Percentiles rank a stretch among this genome's conserved stretches.
phyloP scores from a whole-genome alignment of 2,329 filamentous ascomycete species.

The Arachnomyces sp. region DNA sequence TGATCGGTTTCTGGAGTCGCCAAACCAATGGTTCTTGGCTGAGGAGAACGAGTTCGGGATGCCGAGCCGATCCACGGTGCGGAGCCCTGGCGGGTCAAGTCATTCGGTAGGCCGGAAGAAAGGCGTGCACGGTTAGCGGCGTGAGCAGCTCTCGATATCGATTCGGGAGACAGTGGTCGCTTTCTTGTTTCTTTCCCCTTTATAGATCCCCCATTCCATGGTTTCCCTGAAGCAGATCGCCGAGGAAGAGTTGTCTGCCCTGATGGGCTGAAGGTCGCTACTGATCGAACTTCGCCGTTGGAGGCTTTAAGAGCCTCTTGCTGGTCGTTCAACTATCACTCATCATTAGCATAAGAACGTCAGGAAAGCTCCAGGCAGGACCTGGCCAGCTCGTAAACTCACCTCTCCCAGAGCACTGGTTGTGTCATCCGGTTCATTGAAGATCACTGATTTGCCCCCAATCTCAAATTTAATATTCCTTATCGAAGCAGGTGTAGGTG shows the following conservation, averaged over 20 bases:
- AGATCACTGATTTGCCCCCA: slow-evolving; percentile 52
- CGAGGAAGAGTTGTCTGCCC: slow-evolving; percentile 25
- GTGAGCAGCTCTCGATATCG: slow-evolving; percentile 47
- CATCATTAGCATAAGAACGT: slow-evolving; percentile 11
- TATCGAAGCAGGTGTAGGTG: slow-evolving; percentile 72
- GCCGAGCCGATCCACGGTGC: slow-evolving; percentile 14
- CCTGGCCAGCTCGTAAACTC: slow-evolving; percentile 21
- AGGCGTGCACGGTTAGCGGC: slow-evolving; percentile 27
- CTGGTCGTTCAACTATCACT: slow-evolving; percentile 36
- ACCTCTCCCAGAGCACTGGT: slow-evolving; percentile 47
- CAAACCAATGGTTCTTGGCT: slow-evolving; percentile 26
- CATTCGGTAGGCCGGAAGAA: slow-evolving; percentile 28
- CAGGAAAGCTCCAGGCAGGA: slow-evolving; percentile 1
- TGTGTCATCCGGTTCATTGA: slow-evolving; percentile 54
- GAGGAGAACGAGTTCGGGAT: slow-evolving; percentile 18
- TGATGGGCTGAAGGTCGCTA: slow-evolving; percentile 35
- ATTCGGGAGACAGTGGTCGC: slow-evolving; percentile 42
- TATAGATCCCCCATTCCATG: slow-evolving; percentile 1
- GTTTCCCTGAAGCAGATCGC: slow-evolving; percentile 17
- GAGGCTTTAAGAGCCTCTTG: slow-evolving; percentile 37
- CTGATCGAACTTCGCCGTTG: slow-evolving; percentile 41
- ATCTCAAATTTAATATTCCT: slow-evolving; percentile 68
- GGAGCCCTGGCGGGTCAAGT: no score
- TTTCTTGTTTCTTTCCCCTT: no score
- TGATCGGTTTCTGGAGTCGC: slow-evolving; percentile 35